Base-by-base conservation (phyloP, 2,329 filamentous ascomycete species). In the Xylaria sp. region DNA sequence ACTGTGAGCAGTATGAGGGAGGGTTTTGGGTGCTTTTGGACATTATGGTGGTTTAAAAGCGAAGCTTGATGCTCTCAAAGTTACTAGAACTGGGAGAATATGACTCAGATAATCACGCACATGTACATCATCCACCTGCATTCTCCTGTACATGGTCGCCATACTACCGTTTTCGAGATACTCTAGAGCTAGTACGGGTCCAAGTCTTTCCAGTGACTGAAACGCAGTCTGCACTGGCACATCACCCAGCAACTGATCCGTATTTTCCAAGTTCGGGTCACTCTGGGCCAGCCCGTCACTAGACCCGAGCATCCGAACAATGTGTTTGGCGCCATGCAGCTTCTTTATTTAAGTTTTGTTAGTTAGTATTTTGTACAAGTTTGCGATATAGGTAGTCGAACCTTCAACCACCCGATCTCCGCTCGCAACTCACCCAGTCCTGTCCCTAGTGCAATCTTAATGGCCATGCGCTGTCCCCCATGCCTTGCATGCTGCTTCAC, bases 131-230 rank as follows among this genome's bases (percentile, higher is more conserved):
- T 49, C 25, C 11, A 10, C 8, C 2, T 1, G n/a, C 37, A 52
- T 54, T 57, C 29, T 46, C 29, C 2, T 4, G 19, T 31, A 61
- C 19, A 38, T 7, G 11, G 11, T 17, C 23, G 29, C 40, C 31
- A 49, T 44, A 23, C 40, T 44, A 23, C 58, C 58, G 29, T 51
- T 43, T 11, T 60, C 58, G 35, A 60, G 21, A 29, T 60, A 60
- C 38, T 60, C 58, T 3, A 60, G 25, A 27, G 51, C 51, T 25
- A 55, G 7, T 27, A 48, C 44, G 15, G 58, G 58, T 9, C 58
- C 58, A 7, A 60, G 25, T 17, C 25, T 17, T 10, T 35, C 58
- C 19, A 60, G 51, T 2, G 43, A 48, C n/a, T 15, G n/a, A 31
- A 60, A 55, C 2, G 51, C 41, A 13, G 47, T 53, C 31, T 31